Conservation (phyloP, 164 flowering plant genomes). For the Macadamia integrifolia region DNA sequence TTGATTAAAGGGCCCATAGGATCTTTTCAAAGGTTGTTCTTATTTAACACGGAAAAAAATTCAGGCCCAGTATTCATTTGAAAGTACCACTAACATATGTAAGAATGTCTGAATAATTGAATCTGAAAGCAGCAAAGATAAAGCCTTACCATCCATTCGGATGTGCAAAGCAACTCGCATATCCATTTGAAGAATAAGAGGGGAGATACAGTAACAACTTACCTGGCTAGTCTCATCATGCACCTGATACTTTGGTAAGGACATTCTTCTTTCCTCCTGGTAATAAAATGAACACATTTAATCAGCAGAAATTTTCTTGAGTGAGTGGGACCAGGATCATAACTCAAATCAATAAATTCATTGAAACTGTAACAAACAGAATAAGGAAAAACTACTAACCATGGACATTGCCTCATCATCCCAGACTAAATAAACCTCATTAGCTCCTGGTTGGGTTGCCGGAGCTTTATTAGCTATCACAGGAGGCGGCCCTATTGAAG, state of each 20-base stretch:
- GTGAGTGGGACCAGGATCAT: not conserved
- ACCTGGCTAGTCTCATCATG: slow-evolving; percentile 99
- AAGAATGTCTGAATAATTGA: slow-evolving; percentile 32
- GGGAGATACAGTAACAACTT: slow-evolving; percentile 53
- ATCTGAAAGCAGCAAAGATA: slow-evolving; percentile 30
- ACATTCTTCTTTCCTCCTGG: slow-evolving; percentile 98
- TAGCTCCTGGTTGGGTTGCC: slow-evolving; percentile 51
- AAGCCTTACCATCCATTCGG: slow-evolving; percentile 47
- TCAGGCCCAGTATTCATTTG: slow-evolving; percentile 11
- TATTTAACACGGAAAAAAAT: slow-evolving; percentile 9
- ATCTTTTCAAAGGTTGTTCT: slow-evolving; percentile 8
- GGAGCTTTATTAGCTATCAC: slow-evolving; percentile 89
- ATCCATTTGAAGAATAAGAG: slow-evolving; percentile 22
- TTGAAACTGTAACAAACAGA: not conserved
- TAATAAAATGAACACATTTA: slow-evolving; percentile 13
- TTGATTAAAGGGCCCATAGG: slow-evolving; percentile 14
- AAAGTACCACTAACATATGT: slow-evolving; percentile 32
- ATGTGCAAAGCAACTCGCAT: slow-evolving; percentile 31
- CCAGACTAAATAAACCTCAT: slow-evolving; percentile 96
- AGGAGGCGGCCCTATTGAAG: slow-evolving; percentile 95
- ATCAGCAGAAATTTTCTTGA: not conserved
- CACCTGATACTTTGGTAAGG: slow-evolving; percentile 91
- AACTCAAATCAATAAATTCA: not conserved
- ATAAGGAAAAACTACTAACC: slow-evolving; percentile 41
- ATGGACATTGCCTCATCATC: slow-evolving; percentile 99